Percentiles rank a stretch among this genome's conserved stretches.
These are phyloP conservation scores for Ilyonectria sp. DNA, from an alignment of 2,329 filamentous ascomycete genomes.

Conservation along the genomic window DNA sequence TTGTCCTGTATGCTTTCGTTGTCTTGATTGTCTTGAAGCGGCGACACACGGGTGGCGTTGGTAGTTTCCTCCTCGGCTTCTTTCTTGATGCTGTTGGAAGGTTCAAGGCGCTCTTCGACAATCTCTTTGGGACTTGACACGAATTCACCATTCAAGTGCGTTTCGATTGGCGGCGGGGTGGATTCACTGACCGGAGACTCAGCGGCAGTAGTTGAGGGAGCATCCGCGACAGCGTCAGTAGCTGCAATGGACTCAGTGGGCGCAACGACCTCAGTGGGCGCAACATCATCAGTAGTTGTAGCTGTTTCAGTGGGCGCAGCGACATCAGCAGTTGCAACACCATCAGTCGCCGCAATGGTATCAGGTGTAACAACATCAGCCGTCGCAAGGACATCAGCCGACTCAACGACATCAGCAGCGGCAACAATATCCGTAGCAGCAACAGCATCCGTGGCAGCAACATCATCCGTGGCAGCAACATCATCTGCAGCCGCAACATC, in stretches of 20 bases:
- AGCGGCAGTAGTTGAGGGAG: background rate
- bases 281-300: background rate
- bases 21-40: slow-evolving; percentile 13
- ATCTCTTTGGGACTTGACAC: slow-evolving; percentile 3
- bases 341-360: background rate
- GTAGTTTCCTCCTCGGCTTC: slow-evolving; percentile 28
- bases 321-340: background rate
- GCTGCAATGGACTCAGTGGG: background rate
- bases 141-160: slow-evolving; percentile 30
- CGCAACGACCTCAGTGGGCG: background rate
- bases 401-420: no score
- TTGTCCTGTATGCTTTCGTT: background rate
- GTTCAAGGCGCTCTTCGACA: slow-evolving; percentile 22
- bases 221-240: background rate
- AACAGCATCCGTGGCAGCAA: background rate
- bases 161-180: slow-evolving; percentile 21
- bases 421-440: background rate
- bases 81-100: slow-evolving; percentile 33
- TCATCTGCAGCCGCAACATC: no score
- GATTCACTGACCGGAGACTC: slow-evolving; percentile 29
- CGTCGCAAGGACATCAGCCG: no score
- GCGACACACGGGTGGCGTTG: slow-evolving; percentile 25
- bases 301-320: background rate
- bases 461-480: background rate
- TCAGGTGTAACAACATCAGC: background rate